Evolutionary conservation across 805 yeast species (phyloP), one percentile per base, ranked within the genome.

Genomic region (Brettanomyces naardenensis): DNA sequence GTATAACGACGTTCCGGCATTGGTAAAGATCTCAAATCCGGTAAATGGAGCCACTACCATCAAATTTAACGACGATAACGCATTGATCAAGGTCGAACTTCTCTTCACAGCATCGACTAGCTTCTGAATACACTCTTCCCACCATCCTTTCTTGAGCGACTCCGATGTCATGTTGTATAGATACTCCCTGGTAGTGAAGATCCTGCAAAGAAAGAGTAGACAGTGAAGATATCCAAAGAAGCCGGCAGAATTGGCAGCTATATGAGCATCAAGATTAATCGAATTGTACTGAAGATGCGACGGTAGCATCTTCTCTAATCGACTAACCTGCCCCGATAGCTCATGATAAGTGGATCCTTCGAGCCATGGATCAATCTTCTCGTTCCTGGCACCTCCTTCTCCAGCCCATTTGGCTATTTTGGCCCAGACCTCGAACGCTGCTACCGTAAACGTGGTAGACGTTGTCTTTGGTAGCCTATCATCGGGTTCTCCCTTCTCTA

Each of bases 31-130:
- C 41, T 62, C 59, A 39, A 62, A 61, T 6, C 64, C 62, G 4
- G 66, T 61, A 39, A 62, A 62, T 5, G 67, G 67, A 1, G 66
- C 64, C 20, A 58, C 47, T 4, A 61, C 59, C 60, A 62, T 58
- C 31, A 48, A 40, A 32, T 52, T 46, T 5, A 46, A 40, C 2
- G 44, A 44, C 3, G 53, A 43, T 19, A 62, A 43, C 2, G 45
- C 44, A 13, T 41, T 39, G 4, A 57, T 48, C 35, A 62, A 39
- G 5, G 36, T 39, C 22, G 59, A 45, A 20, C 60, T 43, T 11
- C 47, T 42, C 30, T 55, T 55, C 4, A 62, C 35, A 0, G 56
- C 40, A 4, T 44, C 40, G 4, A 58, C 36, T 13, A 62, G 40
- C 1, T 40, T 44, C 3, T 28, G 28, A 3, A 61, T 50, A 11